Evolutionary conservation across 139 green algal species (phyloP).

Genomic region (Pseudopediastrum boryanum): DNA sequence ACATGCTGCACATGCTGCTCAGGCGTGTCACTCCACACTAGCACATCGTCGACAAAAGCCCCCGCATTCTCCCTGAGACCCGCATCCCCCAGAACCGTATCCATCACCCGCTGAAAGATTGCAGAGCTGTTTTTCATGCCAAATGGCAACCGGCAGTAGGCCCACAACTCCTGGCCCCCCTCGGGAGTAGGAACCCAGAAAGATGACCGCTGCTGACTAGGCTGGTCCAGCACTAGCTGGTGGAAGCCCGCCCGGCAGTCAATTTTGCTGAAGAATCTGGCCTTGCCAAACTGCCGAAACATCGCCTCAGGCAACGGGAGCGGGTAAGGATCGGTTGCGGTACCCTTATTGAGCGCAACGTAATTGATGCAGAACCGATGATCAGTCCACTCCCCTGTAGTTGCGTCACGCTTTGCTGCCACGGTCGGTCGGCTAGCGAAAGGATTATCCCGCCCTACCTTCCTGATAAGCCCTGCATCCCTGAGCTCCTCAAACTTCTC

Average conservation of each 20-base stretch:
- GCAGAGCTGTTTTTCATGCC: conserved; percentile 24
- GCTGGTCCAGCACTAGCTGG: conserved; percentile 15
- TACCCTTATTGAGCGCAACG: conserved; percentile 26
- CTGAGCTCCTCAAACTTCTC: no score
- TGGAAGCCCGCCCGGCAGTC: conserved; percentile 39
- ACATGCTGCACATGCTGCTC: conserved; percentile 26
- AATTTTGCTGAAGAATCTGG: conserved; percentile 40
- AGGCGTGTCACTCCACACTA: not conserved
- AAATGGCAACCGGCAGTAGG: conserved; percentile 33
- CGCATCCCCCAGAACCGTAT: conserved; percentile 17
- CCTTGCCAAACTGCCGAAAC: not conserved
- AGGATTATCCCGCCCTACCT: no score
- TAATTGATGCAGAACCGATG: conserved; percentile 35
- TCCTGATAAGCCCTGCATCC: no score
- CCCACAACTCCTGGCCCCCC: no score
- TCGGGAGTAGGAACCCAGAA: no score
- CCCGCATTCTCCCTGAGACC: not conserved
- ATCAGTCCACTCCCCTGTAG: no score
- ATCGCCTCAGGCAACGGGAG: conserved; percentile 37
- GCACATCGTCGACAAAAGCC: conserved; percentile 40
- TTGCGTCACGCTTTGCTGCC: no score
- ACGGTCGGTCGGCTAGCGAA: no score
- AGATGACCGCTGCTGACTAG: not conserved
- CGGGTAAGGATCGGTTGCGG: conserved; percentile 10
- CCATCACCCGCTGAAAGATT: conserved; percentile 27